phyloP scores from a whole-genome alignment of 2,329 filamentous ascomycete species.

The Chaetomiaceae sp. region DNA sequence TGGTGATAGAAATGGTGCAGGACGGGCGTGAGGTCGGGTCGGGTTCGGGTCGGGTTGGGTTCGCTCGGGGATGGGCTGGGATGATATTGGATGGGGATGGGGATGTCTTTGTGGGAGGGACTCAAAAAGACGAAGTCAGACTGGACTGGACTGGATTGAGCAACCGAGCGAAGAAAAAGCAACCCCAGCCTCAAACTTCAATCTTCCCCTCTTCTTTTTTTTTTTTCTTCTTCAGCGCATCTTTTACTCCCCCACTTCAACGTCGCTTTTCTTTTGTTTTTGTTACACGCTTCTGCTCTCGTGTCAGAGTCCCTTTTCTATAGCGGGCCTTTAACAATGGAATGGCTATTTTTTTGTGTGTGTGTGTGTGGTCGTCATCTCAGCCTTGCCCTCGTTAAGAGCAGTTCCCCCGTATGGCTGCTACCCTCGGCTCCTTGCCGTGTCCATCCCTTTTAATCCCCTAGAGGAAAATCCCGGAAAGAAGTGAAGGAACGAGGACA shows the following conservation, averaged over 20 bases:
- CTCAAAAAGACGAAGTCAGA: neutral
- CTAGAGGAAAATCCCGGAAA: no score
- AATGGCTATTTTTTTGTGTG: conserved; percentile 14
- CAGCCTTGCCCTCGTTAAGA: no score
- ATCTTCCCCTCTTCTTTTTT: neutral
- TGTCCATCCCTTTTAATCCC: no score
- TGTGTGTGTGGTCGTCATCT: no score
- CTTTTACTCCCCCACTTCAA: neutral
- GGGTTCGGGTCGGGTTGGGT: neutral
- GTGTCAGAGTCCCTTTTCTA: conserved; percentile 4
- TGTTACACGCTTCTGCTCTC: neutral
- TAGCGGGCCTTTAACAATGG: conserved; percentile 6
- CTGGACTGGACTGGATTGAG: neutral
- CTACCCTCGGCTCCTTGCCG: no score
- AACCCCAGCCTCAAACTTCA: neutral
- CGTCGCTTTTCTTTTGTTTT: neutral
- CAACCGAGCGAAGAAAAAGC: neutral
- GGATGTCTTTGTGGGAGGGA: no score
- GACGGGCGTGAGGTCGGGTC: neutral
- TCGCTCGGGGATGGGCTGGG: no score
- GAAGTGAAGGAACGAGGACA: no score
- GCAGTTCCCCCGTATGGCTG: no score
- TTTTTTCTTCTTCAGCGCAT: neutral
- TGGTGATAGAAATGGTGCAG: neutral
- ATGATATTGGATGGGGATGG: neutral